Evolutionary conservation across 1,284 basidiomycete genomes (phyloP).

Genomic region (Leccinum griseonigrum): DNA sequence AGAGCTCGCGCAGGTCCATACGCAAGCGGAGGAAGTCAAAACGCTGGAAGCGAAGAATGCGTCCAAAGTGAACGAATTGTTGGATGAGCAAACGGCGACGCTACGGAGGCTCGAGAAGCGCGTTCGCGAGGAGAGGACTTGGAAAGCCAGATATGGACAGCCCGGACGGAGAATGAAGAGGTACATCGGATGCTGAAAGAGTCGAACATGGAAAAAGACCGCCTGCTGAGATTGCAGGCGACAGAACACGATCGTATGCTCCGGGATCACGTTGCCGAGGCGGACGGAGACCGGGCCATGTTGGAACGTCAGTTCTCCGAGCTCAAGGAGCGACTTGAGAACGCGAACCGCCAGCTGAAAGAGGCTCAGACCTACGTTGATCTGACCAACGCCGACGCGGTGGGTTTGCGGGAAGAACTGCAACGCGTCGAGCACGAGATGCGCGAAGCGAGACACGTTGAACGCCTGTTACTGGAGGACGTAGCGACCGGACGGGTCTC

Average conservation of each 20-base stretch:
- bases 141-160: constrained; percentile 66
- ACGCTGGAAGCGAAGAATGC: constrained; percentile 65
- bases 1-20: constrained; percentile 62
- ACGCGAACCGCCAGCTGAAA: constrained; percentile 57
- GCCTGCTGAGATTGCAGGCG: constrained; percentile 69
- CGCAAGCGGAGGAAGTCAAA: constrained; percentile 73
- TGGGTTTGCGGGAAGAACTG: constrained; percentile 69
- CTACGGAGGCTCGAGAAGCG: constrained; percentile 70
- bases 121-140: constrained; percentile 70
- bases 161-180: constrained; percentile 63
- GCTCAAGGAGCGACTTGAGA: constrained; percentile 61
- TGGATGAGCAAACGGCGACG: constrained; percentile 71
- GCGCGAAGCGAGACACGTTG: constrained; percentile 57
- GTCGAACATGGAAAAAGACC: constrained; percentile 71
- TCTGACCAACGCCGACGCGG: constrained; percentile 59
- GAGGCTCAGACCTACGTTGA: constrained; percentile 58
- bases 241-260: constrained; percentile 82
- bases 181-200: constrained; percentile 67
- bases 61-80: constrained; percentile 58
- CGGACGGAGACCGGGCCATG: constrained; percentile 87
- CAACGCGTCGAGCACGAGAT: constrained; percentile 67
- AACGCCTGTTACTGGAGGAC: constrained; percentile 62
- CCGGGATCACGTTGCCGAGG: constrained; percentile 86
- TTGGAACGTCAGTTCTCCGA: constrained; percentile 85
- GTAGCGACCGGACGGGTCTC: constrained; percentile 57